Base-by-base conservation (phyloP, 1,139 yeast genomes). In the Suhomyces panamericanus region DNA sequence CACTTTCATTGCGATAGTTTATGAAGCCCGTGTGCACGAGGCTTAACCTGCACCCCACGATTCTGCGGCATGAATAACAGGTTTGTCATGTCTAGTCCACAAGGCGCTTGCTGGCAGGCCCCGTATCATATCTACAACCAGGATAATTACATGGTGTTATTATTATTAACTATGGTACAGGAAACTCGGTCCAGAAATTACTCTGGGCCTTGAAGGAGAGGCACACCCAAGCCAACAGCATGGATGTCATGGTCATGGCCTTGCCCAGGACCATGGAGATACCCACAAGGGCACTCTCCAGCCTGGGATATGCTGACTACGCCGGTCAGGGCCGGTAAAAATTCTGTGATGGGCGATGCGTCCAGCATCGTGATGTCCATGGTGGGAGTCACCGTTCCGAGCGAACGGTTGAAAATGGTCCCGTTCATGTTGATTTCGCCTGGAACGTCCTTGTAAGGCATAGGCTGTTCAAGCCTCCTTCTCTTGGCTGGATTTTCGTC, bases 241-340 rank as follows among this genome's bases (percentile, higher is more conserved):
- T 46, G 50, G 12, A 60, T 48, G 43, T 69, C 74, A 36, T 64
- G 63, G 35, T 56, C 58, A 32, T 54, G 49, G 2, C 63, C 64
- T 35, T 60, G 67, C 7, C 69, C 70, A 2, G 71, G 69, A 1
- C 73, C 73, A 48, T 69, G 74, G 34, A 69, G 51, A 45, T 61
- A 56, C 4, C 73, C 73, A 53, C 74, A 69, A 2, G 67, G 63
- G 49, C 74, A 69, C 37, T 50, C 54, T 2, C 15, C 13, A 17
- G 41, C 30, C 32, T 3, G 28, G 20, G 14, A n/a, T 10, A 24
- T 36, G 15, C 35, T 46, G 12, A 13, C 38, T 44, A 44, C 45
- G 10, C 15, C 29, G n/a, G 20, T 35, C 6, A 32, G 17, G 9
- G 22, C 12, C 4, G 24, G 12, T 13, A 6, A 4, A 8, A 16